Conservation (phyloP, 2,329 filamentous ascomycete species). For the Cladobotryum protrusum region DNA sequence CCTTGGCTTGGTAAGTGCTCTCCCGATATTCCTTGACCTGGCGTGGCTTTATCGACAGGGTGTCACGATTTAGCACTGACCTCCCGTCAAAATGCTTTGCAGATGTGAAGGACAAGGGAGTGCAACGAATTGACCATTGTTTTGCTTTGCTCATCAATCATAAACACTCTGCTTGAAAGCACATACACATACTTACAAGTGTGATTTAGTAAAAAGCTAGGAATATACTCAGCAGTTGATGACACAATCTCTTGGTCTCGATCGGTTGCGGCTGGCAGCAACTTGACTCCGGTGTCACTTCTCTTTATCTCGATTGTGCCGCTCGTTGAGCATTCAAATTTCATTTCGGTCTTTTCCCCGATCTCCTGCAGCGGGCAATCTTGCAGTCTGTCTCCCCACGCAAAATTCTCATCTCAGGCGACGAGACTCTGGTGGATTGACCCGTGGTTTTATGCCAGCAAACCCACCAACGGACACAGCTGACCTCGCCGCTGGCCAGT, state of each 20-base stretch:
- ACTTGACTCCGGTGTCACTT: background rate
- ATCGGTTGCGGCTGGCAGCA: conserved; percentile 5
- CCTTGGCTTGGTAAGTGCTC: conserved; percentile 6
- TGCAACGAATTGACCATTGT: conserved; percentile 5
- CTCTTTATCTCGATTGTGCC: background rate
- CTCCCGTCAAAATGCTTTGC: conserved; percentile 5
- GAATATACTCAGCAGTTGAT: too few relatives aligned
- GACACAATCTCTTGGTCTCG: background rate
- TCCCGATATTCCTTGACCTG: background rate
- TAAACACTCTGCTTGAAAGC: background rate
- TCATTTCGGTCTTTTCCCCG: background rate
- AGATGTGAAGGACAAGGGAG: conserved; percentile 7
- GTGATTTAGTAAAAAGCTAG: too few relatives aligned
- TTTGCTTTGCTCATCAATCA: conserved; percentile 3
- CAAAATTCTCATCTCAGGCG: too few relatives aligned
- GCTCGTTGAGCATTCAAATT: background rate
- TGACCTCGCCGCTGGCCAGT: background rate
- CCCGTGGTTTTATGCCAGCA: background rate
- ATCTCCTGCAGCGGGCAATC: too few relatives aligned
- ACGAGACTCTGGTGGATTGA: background rate
- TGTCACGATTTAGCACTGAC: conserved; percentile 5
- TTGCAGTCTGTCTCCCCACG: too few relatives aligned
- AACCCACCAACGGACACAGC: background rate
- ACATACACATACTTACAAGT: too few relatives aligned
- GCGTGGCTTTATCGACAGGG: conserved; percentile 5